phyloP scores from a whole-genome alignment of 1,284 basidiomycete genomes.

The Chalciporus sp. region DNA sequence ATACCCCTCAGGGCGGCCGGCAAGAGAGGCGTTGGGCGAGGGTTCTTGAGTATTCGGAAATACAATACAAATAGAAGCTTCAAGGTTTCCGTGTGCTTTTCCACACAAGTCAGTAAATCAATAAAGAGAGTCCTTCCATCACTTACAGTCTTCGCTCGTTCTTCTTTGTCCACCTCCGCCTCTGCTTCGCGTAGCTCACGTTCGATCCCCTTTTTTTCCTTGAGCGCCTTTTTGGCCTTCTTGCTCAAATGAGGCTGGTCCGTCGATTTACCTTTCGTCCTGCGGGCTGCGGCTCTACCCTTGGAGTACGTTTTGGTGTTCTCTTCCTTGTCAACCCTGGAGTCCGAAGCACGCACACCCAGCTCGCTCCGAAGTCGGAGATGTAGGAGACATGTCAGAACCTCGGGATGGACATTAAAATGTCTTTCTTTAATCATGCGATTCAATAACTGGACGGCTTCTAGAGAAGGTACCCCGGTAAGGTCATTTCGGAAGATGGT shows the following conservation, averaged over 20 bases:
- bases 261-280: conserved; percentile 59
- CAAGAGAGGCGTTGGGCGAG: conserved; percentile 80
- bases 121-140: conserved; percentile 15
- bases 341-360: conserved; percentile 71
- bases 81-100: conserved; percentile 89
- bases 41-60: conserved; percentile 93
- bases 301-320: conserved; percentile 43
- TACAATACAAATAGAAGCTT: conserved; percentile 98
- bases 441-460: conserved; percentile 89
- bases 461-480: conserved; percentile 81
- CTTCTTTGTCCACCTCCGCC: conserved; percentile 92
- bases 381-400: conserved; percentile 84
- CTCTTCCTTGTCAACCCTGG: conserved; percentile 61
- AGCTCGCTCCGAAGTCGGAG: conserved; percentile 91
- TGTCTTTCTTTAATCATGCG: conserved; percentile 95
- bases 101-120: conserved; percentile 21
- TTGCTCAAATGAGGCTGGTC: conserved; percentile 83
- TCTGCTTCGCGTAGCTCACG: conserved; percentile 93
- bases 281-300: conserved; percentile 49
- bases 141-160: conserved; percentile 79
- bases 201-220: conserved; percentile 83
- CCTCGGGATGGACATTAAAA: conserved; percentile 89
- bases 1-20: conserved; percentile 92
- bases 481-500: conserved; percentile 81
- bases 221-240: conserved; percentile 65